Conservation (phyloP, 2,329 filamentous ascomycete species). For the Teratosphaeria pseudoeucalypti region DNA sequence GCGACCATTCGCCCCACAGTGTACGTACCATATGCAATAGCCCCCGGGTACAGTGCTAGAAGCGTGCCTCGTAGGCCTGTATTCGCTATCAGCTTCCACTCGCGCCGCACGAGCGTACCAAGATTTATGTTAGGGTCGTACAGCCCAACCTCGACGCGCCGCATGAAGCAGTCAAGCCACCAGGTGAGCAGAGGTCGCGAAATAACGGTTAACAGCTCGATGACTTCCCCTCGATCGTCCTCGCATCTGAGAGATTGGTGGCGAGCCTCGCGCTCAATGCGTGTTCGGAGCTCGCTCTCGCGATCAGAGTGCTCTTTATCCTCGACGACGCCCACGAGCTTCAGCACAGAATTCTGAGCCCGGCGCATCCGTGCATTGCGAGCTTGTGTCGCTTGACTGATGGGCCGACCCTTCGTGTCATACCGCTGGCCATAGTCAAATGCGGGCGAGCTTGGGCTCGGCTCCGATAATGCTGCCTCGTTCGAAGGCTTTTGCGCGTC, state of each 20-base stretch:
- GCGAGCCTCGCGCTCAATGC: conserved; percentile 7
- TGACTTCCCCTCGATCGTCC: conserved; percentile 14
- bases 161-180: conserved; percentile 13
- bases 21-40: conserved; percentile 3
- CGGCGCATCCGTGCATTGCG: conserved; percentile 31
- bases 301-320: conserved; percentile 17
- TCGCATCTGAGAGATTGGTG: conserved; percentile 11
- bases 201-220: conserved; percentile 7
- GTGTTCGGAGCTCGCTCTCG: conserved; percentile 1
- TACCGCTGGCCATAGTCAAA: conserved; percentile 29
- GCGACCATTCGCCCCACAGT: not conserved
- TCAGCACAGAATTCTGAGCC: conserved; percentile 39
- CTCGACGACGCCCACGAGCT: conserved; percentile 38
- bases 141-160: conserved; percentile 15
- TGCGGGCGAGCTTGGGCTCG: not conserved
- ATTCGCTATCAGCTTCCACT: conserved; percentile 6
- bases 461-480: conserved; percentile 26
- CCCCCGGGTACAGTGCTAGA: conserved; percentile 8
- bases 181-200: conserved; percentile 9
- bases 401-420: conserved; percentile 34
- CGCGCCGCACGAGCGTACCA: conserved; percentile 7
- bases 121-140: conserved; percentile 12
- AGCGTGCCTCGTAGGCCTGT: conserved; percentile 7
- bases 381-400: conserved; percentile 31
- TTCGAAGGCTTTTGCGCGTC: conserved; percentile 22